A percentile compares a stretch with the other conserved stretches of the same genome.
These are phyloP conservation scores for Microthyrium microscopicum DNA, from an alignment of 2,329 filamentous ascomycete species.

Conservation along the genomic window DNA sequence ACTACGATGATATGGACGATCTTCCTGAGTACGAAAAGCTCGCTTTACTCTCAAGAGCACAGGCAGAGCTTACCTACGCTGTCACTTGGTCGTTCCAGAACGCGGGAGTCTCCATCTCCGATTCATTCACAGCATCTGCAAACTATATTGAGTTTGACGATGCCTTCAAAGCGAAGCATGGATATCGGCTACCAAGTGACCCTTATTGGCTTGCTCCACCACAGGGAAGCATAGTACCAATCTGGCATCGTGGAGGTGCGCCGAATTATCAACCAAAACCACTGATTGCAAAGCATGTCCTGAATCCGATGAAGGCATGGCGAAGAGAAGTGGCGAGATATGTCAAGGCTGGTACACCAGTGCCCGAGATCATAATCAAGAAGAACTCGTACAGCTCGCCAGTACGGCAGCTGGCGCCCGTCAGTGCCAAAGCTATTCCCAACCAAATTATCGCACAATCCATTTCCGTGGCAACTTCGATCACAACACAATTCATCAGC, in stretches of 20 bases:
- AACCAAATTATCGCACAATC: no score
- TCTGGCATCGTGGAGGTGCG: conserved; percentile 15
- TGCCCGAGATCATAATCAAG: no score
- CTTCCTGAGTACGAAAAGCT: conserved; percentile 14
- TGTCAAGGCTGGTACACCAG: no score
- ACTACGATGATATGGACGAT: conserved; percentile 12
- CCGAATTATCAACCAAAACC: conserved; percentile 18
- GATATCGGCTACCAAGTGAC: conserved; percentile 14
- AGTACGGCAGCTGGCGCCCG: no score
- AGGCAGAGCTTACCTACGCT: conserved; percentile 15
- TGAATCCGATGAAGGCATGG: conserved; percentile 16
- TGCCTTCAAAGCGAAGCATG: conserved; percentile 12
- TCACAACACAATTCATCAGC: no score
- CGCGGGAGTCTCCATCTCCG: conserved; percentile 13
- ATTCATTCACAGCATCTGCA: conserved; percentile 14
- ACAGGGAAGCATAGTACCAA: conserved; percentile 14
- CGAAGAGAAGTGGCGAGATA: no score
- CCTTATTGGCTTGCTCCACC: conserved; percentile 15
- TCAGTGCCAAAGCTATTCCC: no score
- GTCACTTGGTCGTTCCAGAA: conserved; percentile 13
- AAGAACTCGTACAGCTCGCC: no score
- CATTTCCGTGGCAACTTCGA: no score
- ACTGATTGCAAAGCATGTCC: conserved; percentile 14
- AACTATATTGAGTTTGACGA: conserved; percentile 14
- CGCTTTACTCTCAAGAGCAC: conserved; percentile 11